These are phyloP conservation scores for Orbilia brochopaga DNA, from an alignment of 2,329 filamentous ascomycete species.

Conservation along the genomic window DNA sequence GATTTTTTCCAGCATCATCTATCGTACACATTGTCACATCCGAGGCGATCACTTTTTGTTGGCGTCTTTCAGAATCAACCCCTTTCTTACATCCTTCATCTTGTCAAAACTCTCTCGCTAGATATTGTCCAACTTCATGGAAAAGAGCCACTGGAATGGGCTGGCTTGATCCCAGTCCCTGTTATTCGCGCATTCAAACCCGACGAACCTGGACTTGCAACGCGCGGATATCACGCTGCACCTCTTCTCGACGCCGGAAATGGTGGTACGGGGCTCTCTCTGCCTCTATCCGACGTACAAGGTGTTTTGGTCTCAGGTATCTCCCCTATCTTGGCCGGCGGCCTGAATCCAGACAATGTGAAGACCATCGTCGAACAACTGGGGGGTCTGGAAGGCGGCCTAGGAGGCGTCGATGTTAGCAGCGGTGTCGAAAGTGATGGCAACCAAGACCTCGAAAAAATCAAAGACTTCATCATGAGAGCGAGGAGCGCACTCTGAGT, in stretches of 20 bases:
- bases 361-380: slow-evolving; percentile 68
- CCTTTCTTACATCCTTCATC: slow-evolving; percentile 77
- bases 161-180: slow-evolving; percentile 83
- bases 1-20: slow-evolving; percentile 54
- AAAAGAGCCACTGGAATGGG: slow-evolving; percentile 90
- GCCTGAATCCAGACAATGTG: slow-evolving; percentile 81
- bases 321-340: slow-evolving; percentile 81
- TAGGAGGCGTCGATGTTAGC: slow-evolving; percentile 88
- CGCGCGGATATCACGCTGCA: slow-evolving; percentile 76
- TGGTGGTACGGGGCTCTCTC: slow-evolving; percentile 77
- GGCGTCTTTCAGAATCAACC: slow-evolving; percentile 95
- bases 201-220: slow-evolving; percentile 60
- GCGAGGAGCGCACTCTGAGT: slow-evolving; percentile 3
- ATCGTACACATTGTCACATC: slow-evolving; percentile 64
- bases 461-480: slow-evolving; percentile 71
- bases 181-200: slow-evolving; percentile 87
- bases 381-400: slow-evolving; percentile 66
- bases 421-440: slow-evolving; percentile 89
- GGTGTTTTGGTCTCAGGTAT: slow-evolving; percentile 74
- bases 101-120: slow-evolving; percentile 76
- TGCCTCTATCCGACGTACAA: slow-evolving; percentile 75
- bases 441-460: slow-evolving; percentile 79
- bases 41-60: slow-evolving; percentile 75
- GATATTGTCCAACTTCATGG: slow-evolving; percentile 95
- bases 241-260: slow-evolving; percentile 85